Base-by-base conservation (phyloP, 306 rosid species). In the Pueraria montana region DNA sequence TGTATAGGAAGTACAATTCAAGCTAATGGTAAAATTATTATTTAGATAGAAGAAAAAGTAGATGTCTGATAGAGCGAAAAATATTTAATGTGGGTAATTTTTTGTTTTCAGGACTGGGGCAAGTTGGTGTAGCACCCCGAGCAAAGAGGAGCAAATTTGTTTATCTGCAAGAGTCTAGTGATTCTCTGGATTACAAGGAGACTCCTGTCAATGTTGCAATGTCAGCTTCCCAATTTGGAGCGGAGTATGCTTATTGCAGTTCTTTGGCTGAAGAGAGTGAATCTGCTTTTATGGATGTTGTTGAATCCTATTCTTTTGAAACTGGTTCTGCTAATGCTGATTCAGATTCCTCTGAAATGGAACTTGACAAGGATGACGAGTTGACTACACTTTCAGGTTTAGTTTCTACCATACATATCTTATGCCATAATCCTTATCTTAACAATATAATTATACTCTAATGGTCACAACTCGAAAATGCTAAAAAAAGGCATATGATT, bases 281-380 rank as follows among this genome's bases (percentile, higher is more conserved):
- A 87, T 91, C 94, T 88, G 98, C 93, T 69, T 94, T 80, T 76
- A 79, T 84, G 73, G 93, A 89, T 77, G 94, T 83, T 74, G 90
- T 69, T 69, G 94, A 82, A 67, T 78, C 90, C 24, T 93, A 89
- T 86, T 89, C 95, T 74, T 88, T 94, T 78, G 97, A 89, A 89
- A 91, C 93, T 59, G 90, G 52, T 82, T 83, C 94, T 63, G 85
- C 83, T 48, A 48, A 64, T 65, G 82, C 90, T 2, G 93, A 83
- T 61, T 87, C 89, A n/a, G 97, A 94, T 90, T 89, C 98, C 82
- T 94, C 97, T 12, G 95, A 85, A 87, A 90, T 94, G 40, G 97
- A 94, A 80, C 88, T 72, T 20, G 98, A 93, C 59, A 77, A 81
- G 82, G 96, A 91, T 81, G 92, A 89, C 76, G 97, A 86, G 71